These are phyloP conservation scores for Mycena filopes DNA, from an alignment of 768 basidiomycete species.

Conservation along the genomic window DNA sequence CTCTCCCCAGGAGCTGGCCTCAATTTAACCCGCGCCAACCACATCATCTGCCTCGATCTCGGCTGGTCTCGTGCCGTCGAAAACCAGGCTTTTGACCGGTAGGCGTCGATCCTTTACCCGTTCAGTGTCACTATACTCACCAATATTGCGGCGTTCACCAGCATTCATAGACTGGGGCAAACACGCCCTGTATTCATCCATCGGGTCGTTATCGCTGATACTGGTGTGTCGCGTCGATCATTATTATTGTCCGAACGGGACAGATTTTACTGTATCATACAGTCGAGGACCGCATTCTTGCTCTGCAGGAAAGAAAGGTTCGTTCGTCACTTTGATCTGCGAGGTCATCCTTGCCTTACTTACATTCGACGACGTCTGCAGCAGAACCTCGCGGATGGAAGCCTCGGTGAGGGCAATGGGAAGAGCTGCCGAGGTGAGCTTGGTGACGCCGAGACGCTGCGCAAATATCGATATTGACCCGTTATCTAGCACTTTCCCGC, in stretches of 20 bases:
- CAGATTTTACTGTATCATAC: no score
- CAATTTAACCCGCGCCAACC: constrained; percentile 5
- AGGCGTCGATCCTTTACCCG: neutral
- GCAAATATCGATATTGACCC: neutral
- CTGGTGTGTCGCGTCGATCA: neutral
- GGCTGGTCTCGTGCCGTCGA: constrained; percentile 1
- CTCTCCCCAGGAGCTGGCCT: neutral
- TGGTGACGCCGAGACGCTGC: neutral
- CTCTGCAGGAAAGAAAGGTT: neutral
- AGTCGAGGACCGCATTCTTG: constrained; percentile 5
- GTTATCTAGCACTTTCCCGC: neutral
- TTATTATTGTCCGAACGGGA: no score
- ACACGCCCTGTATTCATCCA: constrained; percentile 5
- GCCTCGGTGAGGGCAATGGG: neutral
- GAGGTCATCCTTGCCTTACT: neutral
- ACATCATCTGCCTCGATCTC: neutral
- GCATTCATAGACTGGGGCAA: neutral
- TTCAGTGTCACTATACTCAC: no score
- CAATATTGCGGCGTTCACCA: neutral
- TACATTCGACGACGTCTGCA: no score
- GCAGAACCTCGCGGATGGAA: constrained; percentile 5
- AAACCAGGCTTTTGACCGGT: constrained; percentile 5
- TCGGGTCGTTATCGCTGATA: neutral
- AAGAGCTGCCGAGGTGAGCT: neutral
- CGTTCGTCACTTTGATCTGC: neutral